phyloP scores from a whole-genome alignment of 257 asterid genomes.

The Ilex asprella region DNA sequence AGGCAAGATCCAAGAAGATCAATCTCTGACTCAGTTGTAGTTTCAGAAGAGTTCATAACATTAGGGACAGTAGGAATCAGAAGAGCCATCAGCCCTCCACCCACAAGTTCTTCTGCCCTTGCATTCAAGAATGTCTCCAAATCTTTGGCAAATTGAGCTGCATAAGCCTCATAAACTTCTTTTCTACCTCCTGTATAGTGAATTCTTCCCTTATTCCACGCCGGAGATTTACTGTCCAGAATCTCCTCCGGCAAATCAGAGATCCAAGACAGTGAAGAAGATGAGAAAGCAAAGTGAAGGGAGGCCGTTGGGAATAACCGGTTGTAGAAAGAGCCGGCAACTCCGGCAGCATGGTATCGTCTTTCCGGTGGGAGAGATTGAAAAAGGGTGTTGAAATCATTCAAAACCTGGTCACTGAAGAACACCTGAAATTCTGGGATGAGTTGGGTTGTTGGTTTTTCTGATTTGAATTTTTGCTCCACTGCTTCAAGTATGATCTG shows the following conservation, averaged over 20 bases:
- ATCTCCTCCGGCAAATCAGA: slow-evolving; percentile 33
- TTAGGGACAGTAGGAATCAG: slow-evolving; percentile 34
- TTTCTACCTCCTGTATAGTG: slow-evolving; percentile 24
- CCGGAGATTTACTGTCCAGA: slow-evolving; percentile 17
- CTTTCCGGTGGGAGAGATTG: background rate
- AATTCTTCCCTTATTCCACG: slow-evolving; percentile 37
- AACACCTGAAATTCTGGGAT: background rate
- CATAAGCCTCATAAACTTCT: slow-evolving; percentile 31
- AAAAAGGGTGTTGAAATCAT: background rate
- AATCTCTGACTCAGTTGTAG: slow-evolving; percentile 8
- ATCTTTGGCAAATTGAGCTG: slow-evolving; percentile 26
- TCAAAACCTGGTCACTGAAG: background rate
- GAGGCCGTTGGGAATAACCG: slow-evolving; percentile 32
- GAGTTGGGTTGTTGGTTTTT: background rate
- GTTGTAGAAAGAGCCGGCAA: background rate
- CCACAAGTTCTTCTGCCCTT: slow-evolving; percentile 36
- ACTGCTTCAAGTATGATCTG: background rate
- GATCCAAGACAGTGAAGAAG: slow-evolving; percentile 46
- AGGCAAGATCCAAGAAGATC: slow-evolving; percentile 16
- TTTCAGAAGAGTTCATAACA: background rate
- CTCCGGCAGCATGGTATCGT: background rate
- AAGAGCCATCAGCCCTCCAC: slow-evolving; percentile 46
- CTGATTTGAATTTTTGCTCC: background rate
- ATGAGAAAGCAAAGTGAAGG: slow-evolving; percentile 36
- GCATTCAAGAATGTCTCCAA: slow-evolving; percentile 26